These are phyloP conservation scores for Aureobasidium pullulans DNA, from an alignment of 2,329 filamentous ascomycete genomes.

Conservation along the genomic window DNA sequence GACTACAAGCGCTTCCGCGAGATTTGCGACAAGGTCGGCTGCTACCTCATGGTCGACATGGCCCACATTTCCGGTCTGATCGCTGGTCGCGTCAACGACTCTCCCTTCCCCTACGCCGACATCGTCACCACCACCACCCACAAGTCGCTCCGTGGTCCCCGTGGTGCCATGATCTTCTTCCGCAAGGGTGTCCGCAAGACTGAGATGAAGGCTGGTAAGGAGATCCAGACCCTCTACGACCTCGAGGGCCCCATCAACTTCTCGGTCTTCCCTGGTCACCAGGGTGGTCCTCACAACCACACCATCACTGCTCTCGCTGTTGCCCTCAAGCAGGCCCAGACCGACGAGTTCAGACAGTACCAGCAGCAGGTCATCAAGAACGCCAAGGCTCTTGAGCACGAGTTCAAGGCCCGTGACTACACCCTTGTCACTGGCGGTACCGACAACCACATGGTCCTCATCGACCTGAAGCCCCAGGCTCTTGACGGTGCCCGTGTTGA, in stretches of 20 bases:
- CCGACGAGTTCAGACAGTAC: slow-evolving; percentile 84
- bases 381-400: slow-evolving; percentile 77
- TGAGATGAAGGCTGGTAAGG: slow-evolving; percentile 77
- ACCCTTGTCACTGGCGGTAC: slow-evolving; percentile 89
- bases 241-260: slow-evolving; percentile 90
- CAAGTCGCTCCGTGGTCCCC: slow-evolving; percentile 90
- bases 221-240: slow-evolving; percentile 65
- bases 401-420: slow-evolving; percentile 73
- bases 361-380: slow-evolving; percentile 87
- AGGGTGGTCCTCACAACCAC: slow-evolving; percentile 97
- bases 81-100: slow-evolving; percentile 82
- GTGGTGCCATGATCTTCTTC: slow-evolving; percentile 98
- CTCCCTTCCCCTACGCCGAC: slow-evolving; percentile 83
- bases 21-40: slow-evolving; percentile 83
- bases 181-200: slow-evolving; percentile 80
- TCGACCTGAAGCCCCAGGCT: slow-evolving; percentile 81
- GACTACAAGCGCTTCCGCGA: slow-evolving; percentile 90
- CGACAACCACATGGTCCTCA: slow-evolving; percentile 91
- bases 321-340: slow-evolving; percentile 86
- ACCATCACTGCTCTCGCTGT: slow-evolving; percentile 95
- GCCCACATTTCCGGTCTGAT: slow-evolving; percentile 94
- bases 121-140: slow-evolving; percentile 97
- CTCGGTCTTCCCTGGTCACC: slow-evolving; percentile 96
- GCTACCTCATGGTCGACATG: slow-evolving; percentile 93
- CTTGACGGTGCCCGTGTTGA: slow-evolving; percentile 94